Base-by-base conservation (phyloP, 257 asterid genomes). In the Verbascum thapsus region DNA sequence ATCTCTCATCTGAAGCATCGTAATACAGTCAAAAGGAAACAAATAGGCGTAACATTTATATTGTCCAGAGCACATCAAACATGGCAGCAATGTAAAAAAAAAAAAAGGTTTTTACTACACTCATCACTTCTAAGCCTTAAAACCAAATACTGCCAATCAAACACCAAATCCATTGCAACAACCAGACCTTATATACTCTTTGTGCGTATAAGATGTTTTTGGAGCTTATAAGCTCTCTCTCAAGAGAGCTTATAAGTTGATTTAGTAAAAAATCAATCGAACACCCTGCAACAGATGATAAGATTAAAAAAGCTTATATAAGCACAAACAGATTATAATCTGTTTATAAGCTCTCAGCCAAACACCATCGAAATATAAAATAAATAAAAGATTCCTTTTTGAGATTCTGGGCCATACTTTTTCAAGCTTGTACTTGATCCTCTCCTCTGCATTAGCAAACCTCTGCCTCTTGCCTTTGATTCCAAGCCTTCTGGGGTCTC, bases 391-490 rank as follows among this genome's bases (percentile, higher is more conserved):
- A 68, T 38, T 59, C 43, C 2, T 64, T n/a, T 47, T 18, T 7
- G 57, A 26, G 32, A 53, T 39, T 13, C 30, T 32, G 35, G 70
- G 22, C 49, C 74, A 37, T 67, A 83, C 80, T 11, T 76, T 74
- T 72, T 91, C 83, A 62, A 91, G 87, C 68, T 85, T 91, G 79
- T 81, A 67, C 61, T 85, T 86, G 64, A 91, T 86, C 79, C 88
- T 85, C 68, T 91, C 98, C 76, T 86, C 97, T 49, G 90, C 91
- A 79, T 74, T 78, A 20, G 86, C 81, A 68, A 91, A 91, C 73
- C 66, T 85, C 62, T 81, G 87, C 68, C 80, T 79, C 70, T 66
- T 80, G 49, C 95, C 90, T 68, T 82, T 83, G 37, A 76, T 78
- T 58, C 85, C 81, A 63, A 89, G 86, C 74, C 87, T 73, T 77